Base-by-base conservation (phyloP, 139 green algal species). In the Chlorella ohadii region DNA sequence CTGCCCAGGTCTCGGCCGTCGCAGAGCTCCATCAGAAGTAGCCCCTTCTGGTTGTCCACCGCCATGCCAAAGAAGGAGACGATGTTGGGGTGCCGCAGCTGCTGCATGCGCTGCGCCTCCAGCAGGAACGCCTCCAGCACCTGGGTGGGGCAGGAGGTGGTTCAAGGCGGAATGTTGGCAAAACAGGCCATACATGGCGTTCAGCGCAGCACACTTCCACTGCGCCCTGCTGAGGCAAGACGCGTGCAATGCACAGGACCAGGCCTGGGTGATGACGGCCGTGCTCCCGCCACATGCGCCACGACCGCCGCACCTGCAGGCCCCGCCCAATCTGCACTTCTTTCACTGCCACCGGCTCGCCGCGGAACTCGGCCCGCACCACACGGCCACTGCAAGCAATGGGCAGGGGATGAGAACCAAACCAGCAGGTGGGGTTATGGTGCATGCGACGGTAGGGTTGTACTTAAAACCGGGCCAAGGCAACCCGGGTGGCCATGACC, bases 101-200 rank as follows among this genome's bases (percentile, higher is more conserved):
- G 25, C 64, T 70, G 64, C 64, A 70, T 70, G 64, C 64, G 64
- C 64, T 36, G 64, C 28, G 64, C 64, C 64, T 70, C 64, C 31
- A 31, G n/a, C 1, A 70, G 64, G 64, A 70, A 70, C 4, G 64
- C n/a, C 64, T 70, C 64, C 64, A 36, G n/a, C 64, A 70, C 64
- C 28, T 59, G 51, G 64, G 31, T 6, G 4, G 64, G 9, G 61
- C 34, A 33, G 61, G 20, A 67, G n/a, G n/a, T n/a, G n/a, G n/a
- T n/a, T n/a, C n/a, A n/a, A n/a, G n/a, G n/a, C n/a, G n/a, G n/a
- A n/a, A n/a, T n/a, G n/a, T n/a, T n/a, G n/a, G n/a, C n/a, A n/a
- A n/a, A n/a, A n/a, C n/a, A n/a, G n/a, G n/a, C n/a, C n/a, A n/a
- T n/a, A n/a, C n/a, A n/a, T n/a, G n/a, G n/a, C n/a, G n/a, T n/a